Evolutionary conservation across 2,329 filamentous ascomycete species (phyloP), one percentile per base, ranked within the genome.

Genomic region (Aspergillus pseudoglaucus): DNA sequence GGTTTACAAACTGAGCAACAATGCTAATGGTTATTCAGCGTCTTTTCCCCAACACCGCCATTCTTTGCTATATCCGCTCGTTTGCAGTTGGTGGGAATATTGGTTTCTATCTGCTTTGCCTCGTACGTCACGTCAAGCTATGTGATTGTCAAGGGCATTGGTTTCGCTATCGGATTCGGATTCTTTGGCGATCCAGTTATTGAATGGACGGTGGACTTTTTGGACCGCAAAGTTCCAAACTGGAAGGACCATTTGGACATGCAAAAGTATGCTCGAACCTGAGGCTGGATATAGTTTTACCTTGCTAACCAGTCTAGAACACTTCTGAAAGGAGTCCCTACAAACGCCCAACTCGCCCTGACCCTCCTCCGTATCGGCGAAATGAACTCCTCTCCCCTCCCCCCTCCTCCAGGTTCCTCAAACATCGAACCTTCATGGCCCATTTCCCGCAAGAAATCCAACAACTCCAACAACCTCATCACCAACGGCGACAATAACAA

Each of bases 161-260:
- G 81, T 0, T 87, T 91, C 47, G 72, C 78, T 10, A 53, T 81
- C 18, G 89, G 88, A 1, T 81, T 90, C 52, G 80, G 74, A 2
- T 89, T 94, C 70, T 94, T 94, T 55, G 87, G 85, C 1, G 85
- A 90, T 49, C 89, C 88, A 0, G 58, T 90, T 54, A 83, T 90
- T 47, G 71, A 74, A 27, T 77, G 76, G 14, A 79, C 75, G 1
- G 61, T 88, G 2, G 67, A 69, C 10, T 77, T 81, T 53, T 51
- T 70, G 49, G 70, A 70, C 52, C 54, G 53, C 6, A 71, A 64
- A 7, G 76, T 84, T 55, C 87, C 87, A 1, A 71, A 84, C 56
- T 93, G 88, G 88, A 78, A 87, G 59, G 86, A 86, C 56, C 75
- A 88, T 7, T 73, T 91, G 25, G 85, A 91, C 59, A 70, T 89